phyloP scores from a whole-genome alignment of 192 early-diverging fungal species.

The Rhizoclosmatium sp. region DNA sequence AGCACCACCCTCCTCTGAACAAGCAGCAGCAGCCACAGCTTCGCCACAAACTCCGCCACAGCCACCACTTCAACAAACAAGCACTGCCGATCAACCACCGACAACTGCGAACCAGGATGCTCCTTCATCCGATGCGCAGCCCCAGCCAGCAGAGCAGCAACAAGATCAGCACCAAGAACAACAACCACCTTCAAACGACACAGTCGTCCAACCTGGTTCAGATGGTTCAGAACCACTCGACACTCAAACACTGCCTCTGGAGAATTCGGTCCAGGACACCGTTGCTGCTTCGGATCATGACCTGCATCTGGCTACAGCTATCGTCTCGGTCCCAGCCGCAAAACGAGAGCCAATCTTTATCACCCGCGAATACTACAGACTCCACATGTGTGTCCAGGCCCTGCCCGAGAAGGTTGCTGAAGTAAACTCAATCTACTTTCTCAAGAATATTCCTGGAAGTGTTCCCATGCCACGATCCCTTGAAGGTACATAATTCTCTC shows the following conservation, averaged over 20 bases:
- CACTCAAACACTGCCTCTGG: not conserved
- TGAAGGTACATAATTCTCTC: slow-evolving; percentile 47
- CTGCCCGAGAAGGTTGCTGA: slow-evolving; percentile 63
- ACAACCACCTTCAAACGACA: not conserved
- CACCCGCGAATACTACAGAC: slow-evolving; percentile 46
- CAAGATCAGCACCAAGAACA: not conserved
- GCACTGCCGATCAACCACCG: too few species aligned
- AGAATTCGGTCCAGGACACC: not conserved
- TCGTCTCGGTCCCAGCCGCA: not conserved
- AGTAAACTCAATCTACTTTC: slow-evolving; percentile 63
- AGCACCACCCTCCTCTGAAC: not conserved
- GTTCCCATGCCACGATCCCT: slow-evolving; percentile 46
- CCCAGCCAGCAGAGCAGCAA: slow-evolving; percentile 4
- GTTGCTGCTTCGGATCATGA: not conserved
- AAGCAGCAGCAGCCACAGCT: not conserved
- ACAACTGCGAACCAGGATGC: not conserved
- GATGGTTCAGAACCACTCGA: too few species aligned
- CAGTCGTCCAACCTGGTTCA: not conserved
- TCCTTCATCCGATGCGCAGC: not conserved
- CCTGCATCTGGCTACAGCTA: not conserved
- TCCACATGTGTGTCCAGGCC: slow-evolving; percentile 54
- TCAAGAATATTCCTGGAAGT: slow-evolving; percentile 55
- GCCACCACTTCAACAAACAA: not conserved
- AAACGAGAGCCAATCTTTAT: slow-evolving; percentile 29
- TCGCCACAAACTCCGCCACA: not conserved